These are phyloP conservation scores for Craterostigma plantagineum DNA, from an alignment of 257 asterid species.

Conservation along the genomic window DNA sequence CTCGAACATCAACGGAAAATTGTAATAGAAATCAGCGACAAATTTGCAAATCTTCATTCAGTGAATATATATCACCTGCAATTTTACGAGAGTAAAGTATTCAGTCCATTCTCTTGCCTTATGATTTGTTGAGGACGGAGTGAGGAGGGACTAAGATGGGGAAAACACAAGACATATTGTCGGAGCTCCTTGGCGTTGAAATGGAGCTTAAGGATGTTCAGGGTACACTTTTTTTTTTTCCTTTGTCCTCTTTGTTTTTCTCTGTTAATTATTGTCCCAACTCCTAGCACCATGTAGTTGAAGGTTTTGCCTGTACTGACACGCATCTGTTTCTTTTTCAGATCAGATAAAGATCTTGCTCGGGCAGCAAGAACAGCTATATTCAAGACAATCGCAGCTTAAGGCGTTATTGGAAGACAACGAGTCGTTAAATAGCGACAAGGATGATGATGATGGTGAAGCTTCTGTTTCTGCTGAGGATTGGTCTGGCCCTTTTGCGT, in stretches of 20 bases:
- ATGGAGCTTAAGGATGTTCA: slow-evolving; percentile 75
- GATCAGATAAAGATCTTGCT: slow-evolving; percentile 63
- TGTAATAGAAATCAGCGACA: no score
- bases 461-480: slow-evolving; percentile 43
- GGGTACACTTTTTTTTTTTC: slow-evolving; percentile 21
- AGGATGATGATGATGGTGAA: slow-evolving; percentile 22
- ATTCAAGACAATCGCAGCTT: slow-evolving; percentile 62
- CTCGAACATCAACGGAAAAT: no score
- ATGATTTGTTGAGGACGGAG: not conserved
- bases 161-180: slow-evolving; percentile 35
- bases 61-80: no score
- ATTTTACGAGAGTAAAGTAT: not conserved
- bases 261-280: not conserved
- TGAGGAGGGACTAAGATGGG: slow-evolving; percentile 21
- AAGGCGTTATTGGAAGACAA: slow-evolving; percentile 45
- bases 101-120: no score
- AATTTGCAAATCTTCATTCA: no score
- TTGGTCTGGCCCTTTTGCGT: slow-evolving; percentile 66
- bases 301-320: no score
- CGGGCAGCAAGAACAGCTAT: slow-evolving; percentile 62
- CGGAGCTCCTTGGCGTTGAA: slow-evolving; percentile 75
- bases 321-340: slow-evolving; percentile 13
- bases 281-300: no score
- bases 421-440: no score
- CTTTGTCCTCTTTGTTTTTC: not conserved